Conservation (phyloP, 345 rosid species). For the Mercurialis annua region DNA sequence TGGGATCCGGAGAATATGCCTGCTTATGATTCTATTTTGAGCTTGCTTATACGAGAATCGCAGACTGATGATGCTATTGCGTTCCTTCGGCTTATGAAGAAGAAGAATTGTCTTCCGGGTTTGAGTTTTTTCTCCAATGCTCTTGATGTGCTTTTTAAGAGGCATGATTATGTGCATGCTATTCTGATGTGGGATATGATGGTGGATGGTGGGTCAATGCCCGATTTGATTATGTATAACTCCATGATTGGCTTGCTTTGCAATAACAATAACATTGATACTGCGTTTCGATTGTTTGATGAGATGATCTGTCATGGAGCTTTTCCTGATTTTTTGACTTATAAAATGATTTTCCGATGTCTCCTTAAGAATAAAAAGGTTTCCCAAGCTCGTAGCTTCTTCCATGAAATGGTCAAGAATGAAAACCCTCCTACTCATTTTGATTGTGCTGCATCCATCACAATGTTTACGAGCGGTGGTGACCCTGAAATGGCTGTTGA, state of each 20-base stretch:
- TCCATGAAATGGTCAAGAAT: constrained; percentile 55
- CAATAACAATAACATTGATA: constrained; percentile 34
- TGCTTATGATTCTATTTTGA: constrained; percentile 43
- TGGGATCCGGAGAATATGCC: constrained; percentile 30
- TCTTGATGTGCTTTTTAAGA: constrained; percentile 43
- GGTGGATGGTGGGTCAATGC: constrained; percentile 38
- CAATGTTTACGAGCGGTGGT: constrained; percentile 38
- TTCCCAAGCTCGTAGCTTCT: constrained; percentile 36
- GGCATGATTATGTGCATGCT: constrained; percentile 28
- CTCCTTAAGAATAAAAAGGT: constrained; percentile 46
- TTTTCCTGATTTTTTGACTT: constrained; percentile 49
- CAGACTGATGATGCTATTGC: constrained; percentile 38
- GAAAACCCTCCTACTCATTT: constrained; percentile 41
- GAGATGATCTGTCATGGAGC: constrained; percentile 50
- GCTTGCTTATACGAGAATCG: constrained; percentile 31
- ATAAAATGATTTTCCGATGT: constrained; percentile 47
- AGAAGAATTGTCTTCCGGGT: constrained; percentile 48
- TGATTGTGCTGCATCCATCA: constrained; percentile 42
- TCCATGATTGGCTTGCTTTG: constrained; percentile 43
- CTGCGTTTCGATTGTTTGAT: constrained; percentile 47
- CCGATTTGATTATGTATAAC: constrained; percentile 49
- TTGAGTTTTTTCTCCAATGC: constrained; percentile 44
- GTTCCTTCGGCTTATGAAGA: constrained; percentile 45
- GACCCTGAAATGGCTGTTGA: constrained; percentile 59
- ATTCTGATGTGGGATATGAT: constrained; percentile 43